Base-by-base conservation (phyloP, 805 yeast species). In the Yarrowia sp. region DNA sequence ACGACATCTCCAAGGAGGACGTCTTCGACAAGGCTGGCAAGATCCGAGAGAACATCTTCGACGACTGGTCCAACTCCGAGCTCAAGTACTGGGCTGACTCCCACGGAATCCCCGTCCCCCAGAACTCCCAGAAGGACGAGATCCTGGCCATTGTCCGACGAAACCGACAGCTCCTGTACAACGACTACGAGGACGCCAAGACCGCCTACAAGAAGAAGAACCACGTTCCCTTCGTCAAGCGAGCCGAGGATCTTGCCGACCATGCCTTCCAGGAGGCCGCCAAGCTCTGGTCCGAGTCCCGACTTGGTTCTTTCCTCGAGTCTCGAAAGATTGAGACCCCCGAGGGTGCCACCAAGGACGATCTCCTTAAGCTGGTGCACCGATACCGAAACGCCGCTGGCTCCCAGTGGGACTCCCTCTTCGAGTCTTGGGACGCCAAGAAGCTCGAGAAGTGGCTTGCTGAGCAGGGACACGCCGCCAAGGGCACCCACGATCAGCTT, bases 361-460 rank as follows among this genome's bases (percentile, higher is more conserved):
- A 83, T 40, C 75, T 87, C 71, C 71, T 81, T 43, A 78, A 80
- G 15, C 67, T 77, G 33, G 84, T 83, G 3, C 79, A 83, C 72
- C 82, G 79, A 69, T 78, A 80, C 63, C 70, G 71, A 67, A 72
- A 74, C 13, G 79, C 84, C 67, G 78, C 81, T 14, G 74, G 78
- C 63, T 68, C 73, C 38, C 71, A 76, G 58, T 77, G 81, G 4
- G 84, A 84, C 68, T 82, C 85, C 8, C 85, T 87, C 20, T 87
- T 86, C 73, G 78, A 82, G 12, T 71, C 79, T 39, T 87, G 91
- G 91, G 77, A 82, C 24, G 73, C 76, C 9, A 81, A 81, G 9
- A 85, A 84, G 60, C 75, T 88, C 68, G 77, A 78, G 69, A 72
- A 75, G 15, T 85, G 88, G 85, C 77, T 88, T 68, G 73, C 78